Base-by-base conservation (phyloP, 1,139 yeast genomes). In the Taphrina communis region DNA sequence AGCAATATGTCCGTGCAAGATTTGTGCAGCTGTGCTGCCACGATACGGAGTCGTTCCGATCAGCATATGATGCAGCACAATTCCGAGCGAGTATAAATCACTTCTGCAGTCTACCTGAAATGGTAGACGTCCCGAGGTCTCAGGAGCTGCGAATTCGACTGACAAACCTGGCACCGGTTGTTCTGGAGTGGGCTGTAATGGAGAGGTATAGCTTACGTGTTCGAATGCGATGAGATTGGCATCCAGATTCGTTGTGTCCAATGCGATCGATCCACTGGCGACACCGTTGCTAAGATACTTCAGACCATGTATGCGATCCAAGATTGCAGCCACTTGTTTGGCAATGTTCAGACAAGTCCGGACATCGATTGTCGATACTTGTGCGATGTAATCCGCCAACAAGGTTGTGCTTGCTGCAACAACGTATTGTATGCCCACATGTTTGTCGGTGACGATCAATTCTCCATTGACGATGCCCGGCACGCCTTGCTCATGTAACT, bases 11-110 rank as follows among this genome's bases (percentile, higher is more conserved):
- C 82, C 80, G 65, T 81, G 75, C 0, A 82, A 78, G 36, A 84
- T 72, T 35, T 80, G 80, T 6, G 80, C 75, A 0, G 84, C 81
- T 70, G 81, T 84, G 5, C 79, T 78, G 7, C 82, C 79, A 39
- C 78, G 77, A 71, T 84, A 84, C 0, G 86, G 87, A 4, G 83
- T 75, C 25, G 77, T 75, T 0, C 86, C 86, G 8, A 83, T 79
- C 12, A 84, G 71, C 35, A 84, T 73, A 71, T 84, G 86, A 72
- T 85, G 84, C 52, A 85, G 72, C 2, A 85, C 81, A 36, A 84
- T 79, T 36, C 88, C 88, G 14, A 84, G 72, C 44, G 85, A 79
- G 73, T 84, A 85, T 66, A 84, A 79, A 74, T 85, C 88, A 0
- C 87, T 80, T 60, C 85, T 77, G 72, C 78, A 81, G 71, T 84